Conservation (phyloP, 768 basidiomycete species). For the Rhodotorula paludigena region DNA sequence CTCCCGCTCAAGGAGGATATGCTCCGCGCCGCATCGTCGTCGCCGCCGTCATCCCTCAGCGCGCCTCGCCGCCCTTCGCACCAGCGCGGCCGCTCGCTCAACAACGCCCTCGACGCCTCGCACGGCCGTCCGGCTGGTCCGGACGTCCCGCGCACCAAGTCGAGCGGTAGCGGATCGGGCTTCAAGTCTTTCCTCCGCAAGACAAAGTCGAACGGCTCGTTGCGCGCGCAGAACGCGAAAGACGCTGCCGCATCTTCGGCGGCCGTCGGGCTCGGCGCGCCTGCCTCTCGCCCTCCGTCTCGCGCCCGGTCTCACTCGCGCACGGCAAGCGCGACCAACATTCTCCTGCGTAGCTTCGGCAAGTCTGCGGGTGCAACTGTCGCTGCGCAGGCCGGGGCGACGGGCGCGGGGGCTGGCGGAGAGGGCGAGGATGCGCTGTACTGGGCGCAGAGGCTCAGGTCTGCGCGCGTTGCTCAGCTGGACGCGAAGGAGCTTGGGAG, state of each 20-base stretch:
- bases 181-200: conserved; percentile 28
- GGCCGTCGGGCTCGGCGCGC: neutral
- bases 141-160: neutral
- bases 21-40: conserved; percentile 71
- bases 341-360: conserved; percentile 36
- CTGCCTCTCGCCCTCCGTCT: neutral
- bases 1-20: conserved; percentile 82
- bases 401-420: neutral
- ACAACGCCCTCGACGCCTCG: neutral
- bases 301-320: conserved; percentile 47
- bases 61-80: conserved; percentile 53
- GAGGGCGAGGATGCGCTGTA: conserved; percentile 47
- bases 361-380: conserved; percentile 51
- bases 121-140: too few relatives aligned
- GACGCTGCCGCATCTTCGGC: neutral
- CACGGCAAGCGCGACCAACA: conserved; percentile 43
- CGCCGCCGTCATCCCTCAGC: conserved; percentile 42
- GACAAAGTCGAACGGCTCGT: conserved; percentile 28
- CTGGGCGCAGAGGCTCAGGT: conserved; percentile 63
- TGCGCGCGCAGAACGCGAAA: conserved; percentile 6
- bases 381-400: conserved; percentile 11
- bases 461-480: conserved; percentile 66
- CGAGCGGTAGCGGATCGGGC: neutral
- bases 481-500: conserved; percentile 86
- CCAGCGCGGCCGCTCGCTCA: conserved; percentile 18